Evolutionary conservation across 768 basidiomycete genomes (phyloP), one percentile per base, ranked within the genome.

Genomic region (Leccinum aurantiacum): DNA sequence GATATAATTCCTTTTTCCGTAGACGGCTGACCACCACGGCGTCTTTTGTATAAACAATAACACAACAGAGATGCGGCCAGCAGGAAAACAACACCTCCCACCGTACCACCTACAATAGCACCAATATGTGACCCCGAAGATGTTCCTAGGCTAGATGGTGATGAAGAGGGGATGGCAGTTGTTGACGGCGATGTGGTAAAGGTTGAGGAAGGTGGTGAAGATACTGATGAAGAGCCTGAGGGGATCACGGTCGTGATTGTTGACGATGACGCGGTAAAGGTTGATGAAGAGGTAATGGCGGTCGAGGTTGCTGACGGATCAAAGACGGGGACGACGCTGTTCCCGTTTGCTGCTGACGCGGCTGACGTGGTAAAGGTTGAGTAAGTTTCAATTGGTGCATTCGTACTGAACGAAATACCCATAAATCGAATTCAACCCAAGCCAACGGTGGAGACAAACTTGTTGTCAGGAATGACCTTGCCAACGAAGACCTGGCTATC

Each of bases 41-140:
- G 44, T 35, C 48, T 53, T 19, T 49, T 58, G 14, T 15, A 15
- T 25, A 6, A 15, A 24, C 48, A 24, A 49, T 49, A 49, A 25
- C 48, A 49, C 15, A 7, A 49, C 14, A 49, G 19, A 24, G 14
- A 49, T 13, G 15, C 6, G 25, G 24, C 24, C 24, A 48, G 11
- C 22, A 49, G 22, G 24, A 49, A 24, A 22, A 14, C 6, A 49
- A 13, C 8, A 25, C 22, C 64, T 3, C 54, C 64, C 2, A 66
- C 41, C 1, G 25, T 14, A n/a, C 58, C 63, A n/a, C 66, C 66
- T 1, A 57, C 44, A 9, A 64, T 64, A 17, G 52, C 53, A 0
- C 54, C 56, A 17, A 35, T 31, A 41, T 50, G 49, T 52, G n/a
- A n/a, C 33, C 38, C 14, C 10, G 55, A 49, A 2, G 51, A 24